Evolutionary conservation across 192 early-diverging fungal genomes (phyloP), one percentile per base, ranked within the genome.

Genomic region (Umbelopsis vinacea): DNA sequence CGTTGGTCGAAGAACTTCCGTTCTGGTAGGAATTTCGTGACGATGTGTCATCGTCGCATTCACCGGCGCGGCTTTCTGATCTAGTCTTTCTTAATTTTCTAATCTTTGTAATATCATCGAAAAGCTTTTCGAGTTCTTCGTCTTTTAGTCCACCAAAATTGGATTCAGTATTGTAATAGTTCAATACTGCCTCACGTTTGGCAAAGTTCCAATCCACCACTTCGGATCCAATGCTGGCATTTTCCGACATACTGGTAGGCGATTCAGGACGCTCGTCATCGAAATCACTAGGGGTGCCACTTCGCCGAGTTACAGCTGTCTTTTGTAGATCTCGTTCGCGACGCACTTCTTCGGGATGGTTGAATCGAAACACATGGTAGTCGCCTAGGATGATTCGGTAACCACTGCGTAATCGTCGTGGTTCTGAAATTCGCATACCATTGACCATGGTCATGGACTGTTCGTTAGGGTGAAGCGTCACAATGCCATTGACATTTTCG

Each of bases 341-440:
- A n/a, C 92, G 86, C 2, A 87, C 92, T 71, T 96, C 92, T 68
- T 87, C 89, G 4, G 94, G 94, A 74, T 96, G 84, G 67, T 92
- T 95, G 68, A 95, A 92, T 12, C 94, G 80, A 71, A 95, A 96
- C 0, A 96, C 91, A 80, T 92, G 94, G 67, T 90, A 84, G 46
- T 88, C 85, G 43, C 93, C 93, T 19, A 96, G 79, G 47, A 95
- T 94, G 38, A 96, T 83, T 50, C 94, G 89, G 71, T 84, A 92
- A 10, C 94, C 94, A 0, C 90, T 92, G 40, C 83, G 79, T 37
- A 96, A 76, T 43, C 73, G 80, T 66, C 79, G 82, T 2, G 89
- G 81, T 63, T 84, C 82, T 10, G 46, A 70, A 24, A 93, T 91
- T 24, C 82, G 87, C 53, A 84, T 84, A 6, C 94, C 94, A 52